Evolutionary conservation across 1,284 basidiomycete genomes (phyloP).

Genomic region (Microstroma glucosiphilum): DNA sequence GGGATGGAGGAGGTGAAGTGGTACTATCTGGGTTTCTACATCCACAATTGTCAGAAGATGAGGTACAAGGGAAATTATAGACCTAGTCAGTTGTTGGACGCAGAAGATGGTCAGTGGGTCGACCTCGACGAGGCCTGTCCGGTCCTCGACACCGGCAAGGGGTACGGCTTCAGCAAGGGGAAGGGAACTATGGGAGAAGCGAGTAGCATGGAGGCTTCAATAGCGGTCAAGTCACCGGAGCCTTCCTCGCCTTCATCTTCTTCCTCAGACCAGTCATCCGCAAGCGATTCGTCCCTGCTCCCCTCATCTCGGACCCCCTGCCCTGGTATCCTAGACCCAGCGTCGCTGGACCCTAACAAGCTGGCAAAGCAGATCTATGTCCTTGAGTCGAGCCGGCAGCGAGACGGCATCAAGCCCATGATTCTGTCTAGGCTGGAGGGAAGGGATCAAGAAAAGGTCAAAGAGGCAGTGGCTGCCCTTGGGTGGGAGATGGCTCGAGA

Average conservation of each 20-base stretch:
- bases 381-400: background rate
- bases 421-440: background rate
- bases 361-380: background rate
- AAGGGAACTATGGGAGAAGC: background rate
- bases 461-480: background rate
- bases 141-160: background rate
- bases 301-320: too few species aligned
- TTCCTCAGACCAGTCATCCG: background rate
- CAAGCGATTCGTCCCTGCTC: too few species aligned
- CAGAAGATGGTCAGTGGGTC: constrained; percentile 55
- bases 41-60: constrained; percentile 74
- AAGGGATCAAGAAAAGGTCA: background rate
- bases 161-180: background rate
- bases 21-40: constrained; percentile 7
- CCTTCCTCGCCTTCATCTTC: background rate
- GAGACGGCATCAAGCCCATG: background rate
- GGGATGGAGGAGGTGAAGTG: background rate
- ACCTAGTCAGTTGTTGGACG: constrained; percentile 82
- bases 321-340: background rate
- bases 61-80: constrained; percentile 86
- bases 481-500: background rate
- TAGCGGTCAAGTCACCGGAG: background rate
- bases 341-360: background rate
- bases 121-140: background rate
- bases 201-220: background rate